A percentile compares a stretch with the other conserved stretches of the same genome.
These are phyloP conservation scores for Sporobolomyces roseus DNA, from an alignment of 768 basidiomycete species.

Conservation along the genomic window DNA sequence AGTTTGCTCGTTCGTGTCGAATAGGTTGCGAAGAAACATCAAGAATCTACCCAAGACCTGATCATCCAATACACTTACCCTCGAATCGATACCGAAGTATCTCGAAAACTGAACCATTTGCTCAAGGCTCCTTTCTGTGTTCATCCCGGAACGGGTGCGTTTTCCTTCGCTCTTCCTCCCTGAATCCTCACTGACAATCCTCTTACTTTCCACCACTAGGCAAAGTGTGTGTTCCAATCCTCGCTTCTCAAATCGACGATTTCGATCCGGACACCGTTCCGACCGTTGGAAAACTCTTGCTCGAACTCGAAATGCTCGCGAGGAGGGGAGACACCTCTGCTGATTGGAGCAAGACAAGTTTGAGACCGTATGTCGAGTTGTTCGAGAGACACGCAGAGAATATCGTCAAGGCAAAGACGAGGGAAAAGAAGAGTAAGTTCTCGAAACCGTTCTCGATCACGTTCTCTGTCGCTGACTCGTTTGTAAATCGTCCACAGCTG, in stretches of 20 bases:
- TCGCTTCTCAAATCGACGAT: conserved; percentile 65
- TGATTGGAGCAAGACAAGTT: conserved; percentile 82
- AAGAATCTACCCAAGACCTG: conserved; percentile 71
- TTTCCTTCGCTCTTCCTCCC: background rate
- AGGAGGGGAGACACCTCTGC: conserved; percentile 25
- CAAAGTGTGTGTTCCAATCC: conserved; percentile 87
- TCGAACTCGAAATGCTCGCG: conserved; percentile 62
- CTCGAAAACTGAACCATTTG: conserved; percentile 94
- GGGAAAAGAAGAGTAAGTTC: conserved; percentile 47
- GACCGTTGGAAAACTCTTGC: conserved; percentile 75
- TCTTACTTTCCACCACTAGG: conserved; percentile 51
- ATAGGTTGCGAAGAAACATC: conserved; percentile 10
- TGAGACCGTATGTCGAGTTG: conserved; percentile 85
- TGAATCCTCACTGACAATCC: background rate
- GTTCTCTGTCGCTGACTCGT: background rate
- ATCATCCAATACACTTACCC: conserved; percentile 93
- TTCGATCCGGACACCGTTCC: conserved; percentile 85
- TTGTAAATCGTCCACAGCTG: conserved; percentile 18
- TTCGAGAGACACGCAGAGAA: conserved; percentile 66
- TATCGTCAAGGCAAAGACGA: conserved; percentile 48
- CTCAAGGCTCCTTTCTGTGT: conserved; percentile 96
- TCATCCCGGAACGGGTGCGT: conserved; percentile 75
- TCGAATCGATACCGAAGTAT: conserved; percentile 92
- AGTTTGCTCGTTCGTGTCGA: background rate
- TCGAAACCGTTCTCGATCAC: conserved; percentile 4